Percentiles rank a stretch among this genome's conserved stretches.
phyloP scores from a whole-genome alignment of 2,329 filamentous ascomycete genomes.

The Orbilia javanica region DNA sequence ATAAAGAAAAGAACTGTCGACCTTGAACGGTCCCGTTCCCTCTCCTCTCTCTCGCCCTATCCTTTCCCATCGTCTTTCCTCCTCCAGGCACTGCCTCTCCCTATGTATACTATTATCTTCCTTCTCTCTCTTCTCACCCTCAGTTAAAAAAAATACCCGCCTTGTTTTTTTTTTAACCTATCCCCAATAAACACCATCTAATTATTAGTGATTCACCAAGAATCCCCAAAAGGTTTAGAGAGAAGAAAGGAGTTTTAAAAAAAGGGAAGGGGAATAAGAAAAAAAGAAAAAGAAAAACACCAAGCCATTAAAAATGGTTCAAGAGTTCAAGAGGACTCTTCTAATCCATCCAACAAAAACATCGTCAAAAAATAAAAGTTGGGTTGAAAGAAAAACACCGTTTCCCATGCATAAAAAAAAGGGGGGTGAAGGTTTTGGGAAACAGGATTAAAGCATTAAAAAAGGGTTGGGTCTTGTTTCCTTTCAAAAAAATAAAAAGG shows the following conservation, averaged over 20 bases:
- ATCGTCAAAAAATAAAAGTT: conserved; percentile 25
- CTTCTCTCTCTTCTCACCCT: background rate
- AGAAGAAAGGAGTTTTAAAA: conserved; percentile 45
- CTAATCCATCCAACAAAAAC: conserved; percentile 46
- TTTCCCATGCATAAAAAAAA: conserved; percentile 60
- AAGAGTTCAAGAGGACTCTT: conserved; percentile 18
- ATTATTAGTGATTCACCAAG: conserved; percentile 59
- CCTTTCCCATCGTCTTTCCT: background rate
- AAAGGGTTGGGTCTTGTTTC: conserved; percentile 37
- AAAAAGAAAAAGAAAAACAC: conserved; percentile 40
- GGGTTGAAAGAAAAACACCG: conserved; percentile 44
- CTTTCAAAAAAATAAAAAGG: conserved; percentile 18
- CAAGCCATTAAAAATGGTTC: conserved; percentile 49
- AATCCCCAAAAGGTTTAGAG: conserved; percentile 53
- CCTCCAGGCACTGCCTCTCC: conserved; percentile 6
- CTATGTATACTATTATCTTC: conserved; percentile 43
- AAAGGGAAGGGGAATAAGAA: conserved; percentile 29
- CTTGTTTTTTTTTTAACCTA: background rate
- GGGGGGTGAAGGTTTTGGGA: conserved; percentile 51
- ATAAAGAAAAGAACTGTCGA: background rate
- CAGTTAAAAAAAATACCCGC: background rate
- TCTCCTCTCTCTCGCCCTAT: conserved; percentile 6
- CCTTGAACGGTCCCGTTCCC: conserved; percentile 1
- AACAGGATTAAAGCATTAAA: conserved; percentile 58
- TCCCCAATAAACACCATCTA: conserved; percentile 24